A percentile compares a stretch with the other conserved stretches of the same genome.
Conservation (phyloP, 2,329 filamentous ascomycete genomes). For the Alternaria infectoria region DNA sequence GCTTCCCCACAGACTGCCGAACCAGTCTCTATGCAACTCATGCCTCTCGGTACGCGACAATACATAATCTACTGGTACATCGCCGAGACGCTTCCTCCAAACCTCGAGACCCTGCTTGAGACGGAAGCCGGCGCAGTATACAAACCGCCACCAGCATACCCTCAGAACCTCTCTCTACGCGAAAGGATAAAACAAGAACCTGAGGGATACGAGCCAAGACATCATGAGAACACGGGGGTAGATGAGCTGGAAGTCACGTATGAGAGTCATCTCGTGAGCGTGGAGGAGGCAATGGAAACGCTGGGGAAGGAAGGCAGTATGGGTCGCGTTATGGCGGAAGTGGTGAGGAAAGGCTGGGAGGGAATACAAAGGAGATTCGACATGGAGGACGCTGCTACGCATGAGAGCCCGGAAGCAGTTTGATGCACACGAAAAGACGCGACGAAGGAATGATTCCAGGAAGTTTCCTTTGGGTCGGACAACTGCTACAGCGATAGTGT, state of each 20-base stretch:
- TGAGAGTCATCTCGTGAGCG: slow-evolving; percentile 49
- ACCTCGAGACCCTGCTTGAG: slow-evolving; percentile 36
- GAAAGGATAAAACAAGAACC: slow-evolving; percentile 50
- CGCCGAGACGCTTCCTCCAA: slow-evolving; percentile 54
- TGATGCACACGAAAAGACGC: background rate
- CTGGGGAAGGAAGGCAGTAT: slow-evolving; percentile 36
- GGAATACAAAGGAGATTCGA: slow-evolving; percentile 47
- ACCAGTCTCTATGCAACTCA: slow-evolving; percentile 55
- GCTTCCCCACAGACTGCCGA: slow-evolving; percentile 47
- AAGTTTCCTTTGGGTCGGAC: background rate
- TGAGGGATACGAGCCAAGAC: slow-evolving; percentile 52
- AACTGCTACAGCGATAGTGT: background rate
- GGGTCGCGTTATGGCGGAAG: slow-evolving; percentile 52
- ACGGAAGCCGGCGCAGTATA: slow-evolving; percentile 39
- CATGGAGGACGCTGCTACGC: slow-evolving; percentile 29
- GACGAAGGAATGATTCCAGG: background rate
- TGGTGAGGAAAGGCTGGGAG: slow-evolving; percentile 55
- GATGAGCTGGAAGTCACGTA: slow-evolving; percentile 56
- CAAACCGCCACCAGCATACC: slow-evolving; percentile 48
- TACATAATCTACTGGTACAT: slow-evolving; percentile 58
- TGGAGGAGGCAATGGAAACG: slow-evolving; percentile 52
- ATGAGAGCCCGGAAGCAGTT: slow-evolving; percentile 27
- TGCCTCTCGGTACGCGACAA: slow-evolving; percentile 48
- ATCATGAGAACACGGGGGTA: slow-evolving; percentile 57
- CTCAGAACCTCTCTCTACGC: slow-evolving; percentile 42